These are phyloP conservation scores for Xylaria sp. DNA, from an alignment of 495 filamentous ascomycete genomes.

Conservation along the genomic window DNA sequence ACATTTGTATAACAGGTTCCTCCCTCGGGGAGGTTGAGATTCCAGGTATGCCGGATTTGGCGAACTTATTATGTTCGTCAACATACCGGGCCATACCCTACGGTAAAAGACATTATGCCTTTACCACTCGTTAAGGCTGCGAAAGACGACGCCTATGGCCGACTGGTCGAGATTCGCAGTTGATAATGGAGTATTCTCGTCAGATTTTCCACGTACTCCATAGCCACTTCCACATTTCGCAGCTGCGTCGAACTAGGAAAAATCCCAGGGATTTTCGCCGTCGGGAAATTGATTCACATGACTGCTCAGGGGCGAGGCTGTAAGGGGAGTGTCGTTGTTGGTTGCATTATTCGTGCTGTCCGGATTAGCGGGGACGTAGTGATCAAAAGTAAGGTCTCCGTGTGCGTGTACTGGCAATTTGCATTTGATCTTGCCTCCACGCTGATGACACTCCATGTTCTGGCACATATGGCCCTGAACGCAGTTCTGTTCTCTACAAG, in stretches of 20 bases:
- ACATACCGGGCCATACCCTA: not conserved
- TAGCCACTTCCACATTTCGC: conserved; percentile 2
- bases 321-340: not conserved
- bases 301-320: conserved; percentile 5
- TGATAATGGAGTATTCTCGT: not conserved
- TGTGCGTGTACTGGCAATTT: conserved; percentile 21
- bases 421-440: conserved; percentile 30
- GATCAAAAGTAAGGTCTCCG: conserved; percentile 6
- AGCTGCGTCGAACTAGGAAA: conserved; percentile 22
- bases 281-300: conserved; percentile 17
- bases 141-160: not conserved
- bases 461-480: conserved; percentile 53
- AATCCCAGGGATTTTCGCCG: conserved; percentile 11
- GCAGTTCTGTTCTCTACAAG: conserved; percentile 51
- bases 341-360: not conserved
- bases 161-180: not conserved
- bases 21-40: not conserved
- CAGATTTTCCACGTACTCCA: not conserved
- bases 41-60: not conserved
- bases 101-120: not conserved
- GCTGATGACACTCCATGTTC: conserved; percentile 29
- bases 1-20: not conserved
- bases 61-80: conserved; percentile 7
- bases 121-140: not conserved
- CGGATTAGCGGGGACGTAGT: conserved; percentile 10